Evolutionary conservation across 345 rosid species (phyloP).

Genomic region (Lepidium didymum): DNA sequence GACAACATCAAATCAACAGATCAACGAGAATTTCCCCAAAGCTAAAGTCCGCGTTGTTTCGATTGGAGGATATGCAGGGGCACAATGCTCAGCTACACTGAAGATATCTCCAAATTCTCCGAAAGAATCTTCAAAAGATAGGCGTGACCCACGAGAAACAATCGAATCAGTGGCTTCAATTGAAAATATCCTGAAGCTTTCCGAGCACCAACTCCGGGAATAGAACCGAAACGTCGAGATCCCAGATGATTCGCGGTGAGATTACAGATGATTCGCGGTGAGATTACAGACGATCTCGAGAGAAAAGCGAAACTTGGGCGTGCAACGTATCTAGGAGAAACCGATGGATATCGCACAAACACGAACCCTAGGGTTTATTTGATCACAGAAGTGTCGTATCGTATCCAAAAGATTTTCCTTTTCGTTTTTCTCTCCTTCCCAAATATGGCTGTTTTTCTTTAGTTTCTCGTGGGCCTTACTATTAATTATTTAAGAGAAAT

Average conservation of each 20-base stretch:
- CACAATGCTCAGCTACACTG: background rate
- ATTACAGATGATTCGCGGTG: background rate
- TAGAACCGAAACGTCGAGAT: background rate
- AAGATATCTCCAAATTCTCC: background rate
- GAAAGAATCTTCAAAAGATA: background rate
- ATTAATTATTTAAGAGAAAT: background rate
- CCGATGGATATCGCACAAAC: background rate
- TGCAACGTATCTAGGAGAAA: background rate
- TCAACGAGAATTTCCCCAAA: background rate
- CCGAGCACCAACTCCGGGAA: background rate
- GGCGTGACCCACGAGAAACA: background rate
- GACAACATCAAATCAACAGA: background rate
- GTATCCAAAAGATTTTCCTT: background rate
- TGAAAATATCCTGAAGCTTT: background rate
- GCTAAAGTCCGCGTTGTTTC: background rate
- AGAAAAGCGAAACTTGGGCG: background rate
- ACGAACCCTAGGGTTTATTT: conserved; percentile 17
- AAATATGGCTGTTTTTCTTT: background rate
- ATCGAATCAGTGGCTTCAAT: conserved; percentile 3
- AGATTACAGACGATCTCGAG: background rate
- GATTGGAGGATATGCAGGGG: background rate
- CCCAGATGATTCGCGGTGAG: background rate
- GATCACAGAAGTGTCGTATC: background rate
- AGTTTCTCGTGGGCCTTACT: background rate
- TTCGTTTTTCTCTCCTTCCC: background rate